Percentiles rank a stretch among this genome's conserved stretches.
Conservation (phyloP, 2,329 filamentous ascomycete species). For the Sphaceloma murrayae region DNA sequence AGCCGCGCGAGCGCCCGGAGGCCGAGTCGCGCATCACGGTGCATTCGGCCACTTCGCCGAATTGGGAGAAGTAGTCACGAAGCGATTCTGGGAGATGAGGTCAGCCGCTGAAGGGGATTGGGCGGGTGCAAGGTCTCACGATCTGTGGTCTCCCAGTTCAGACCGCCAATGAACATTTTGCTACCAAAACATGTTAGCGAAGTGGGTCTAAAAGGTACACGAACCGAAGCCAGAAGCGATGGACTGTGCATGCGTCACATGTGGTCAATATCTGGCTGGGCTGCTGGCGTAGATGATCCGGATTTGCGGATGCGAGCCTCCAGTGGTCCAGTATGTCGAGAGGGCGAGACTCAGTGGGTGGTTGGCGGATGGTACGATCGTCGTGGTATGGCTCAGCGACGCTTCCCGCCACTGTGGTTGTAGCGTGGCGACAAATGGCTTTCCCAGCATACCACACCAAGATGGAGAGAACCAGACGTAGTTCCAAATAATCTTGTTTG, state of each 20-base stretch:
- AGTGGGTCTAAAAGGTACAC: not conserved
- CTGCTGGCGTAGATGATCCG: too few species aligned
- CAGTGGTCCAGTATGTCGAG: too few species aligned
- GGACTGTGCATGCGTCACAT: too few species aligned
- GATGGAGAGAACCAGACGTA: not conserved
- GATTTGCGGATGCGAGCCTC: too few species aligned
- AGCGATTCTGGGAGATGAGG: constrained; percentile 71
- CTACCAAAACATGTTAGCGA: constrained; percentile 42
- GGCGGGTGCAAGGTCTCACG: constrained; percentile 50
- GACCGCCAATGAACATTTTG: constrained; percentile 98
- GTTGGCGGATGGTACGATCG: too few species aligned
- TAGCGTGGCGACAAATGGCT: not conserved
- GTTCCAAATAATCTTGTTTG: constrained; percentile 13
- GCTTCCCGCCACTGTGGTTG: too few species aligned
- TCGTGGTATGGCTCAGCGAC: too few species aligned
- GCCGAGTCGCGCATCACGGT: constrained; percentile 98
- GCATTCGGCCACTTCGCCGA: constrained; percentile 93
- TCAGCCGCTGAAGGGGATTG: constrained; percentile 24
- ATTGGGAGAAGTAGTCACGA: constrained; percentile 94
- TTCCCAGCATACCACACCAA: constrained; percentile 1
- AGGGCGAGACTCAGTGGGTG: too few species aligned
- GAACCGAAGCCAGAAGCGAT: not conserved
- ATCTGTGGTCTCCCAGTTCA: constrained; percentile 99
- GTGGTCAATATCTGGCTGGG: too few species aligned
- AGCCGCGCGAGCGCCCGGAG: constrained; percentile 86